Evolutionary conservation across 176 grass and related monocot genomes (phyloP), one percentile per base, ranked within the genome.

Genomic region (Urochloa ruziziensis): DNA sequence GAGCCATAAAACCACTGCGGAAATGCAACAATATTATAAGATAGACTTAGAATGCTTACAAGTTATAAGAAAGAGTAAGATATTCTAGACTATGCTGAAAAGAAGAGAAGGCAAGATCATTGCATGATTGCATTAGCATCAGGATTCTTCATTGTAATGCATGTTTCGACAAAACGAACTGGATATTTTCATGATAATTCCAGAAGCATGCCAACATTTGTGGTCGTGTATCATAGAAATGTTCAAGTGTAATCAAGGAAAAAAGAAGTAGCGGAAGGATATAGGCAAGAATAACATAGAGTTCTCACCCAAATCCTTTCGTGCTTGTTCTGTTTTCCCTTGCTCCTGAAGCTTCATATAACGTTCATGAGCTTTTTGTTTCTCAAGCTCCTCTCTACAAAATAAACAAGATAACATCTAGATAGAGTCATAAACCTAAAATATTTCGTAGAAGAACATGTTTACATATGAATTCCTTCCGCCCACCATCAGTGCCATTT

Each of bases 321-420:
- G 83, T 47, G 97, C 74, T 82, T 96, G 93, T 75, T 99, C 97
- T 30, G 97, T 99, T 83, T 99, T 99, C 24, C 97, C 97, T 88
- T 99, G 97, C 74, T 99, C 97, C 79, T 99, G 97, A 84, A 99
- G 91, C 85, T 91, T 99, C 97, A 99, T 99, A 82, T 96, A 99
- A 74, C 89, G 97, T 57, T 99, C 97, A 69, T 96, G 97, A 74
- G 97, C 88, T 77, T 90, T 96, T 67, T 99, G 97, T 76, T 94
- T 99, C 77, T 99, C 97, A 7, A 99, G 82, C 85, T 99, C 97
- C 90, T 99, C 97, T 83, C 93, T 99, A 79, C 32, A 42, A 81
- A 62, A 64, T 8, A 77, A 34, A 46, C 34, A 89, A 69, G 19
- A 15, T 46, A 61, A 46, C 29, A 42, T 58, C 48, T 32, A 14